Conservation (phyloP, 768 basidiomycete species). For the Aureoboletus auriporus region DNA sequence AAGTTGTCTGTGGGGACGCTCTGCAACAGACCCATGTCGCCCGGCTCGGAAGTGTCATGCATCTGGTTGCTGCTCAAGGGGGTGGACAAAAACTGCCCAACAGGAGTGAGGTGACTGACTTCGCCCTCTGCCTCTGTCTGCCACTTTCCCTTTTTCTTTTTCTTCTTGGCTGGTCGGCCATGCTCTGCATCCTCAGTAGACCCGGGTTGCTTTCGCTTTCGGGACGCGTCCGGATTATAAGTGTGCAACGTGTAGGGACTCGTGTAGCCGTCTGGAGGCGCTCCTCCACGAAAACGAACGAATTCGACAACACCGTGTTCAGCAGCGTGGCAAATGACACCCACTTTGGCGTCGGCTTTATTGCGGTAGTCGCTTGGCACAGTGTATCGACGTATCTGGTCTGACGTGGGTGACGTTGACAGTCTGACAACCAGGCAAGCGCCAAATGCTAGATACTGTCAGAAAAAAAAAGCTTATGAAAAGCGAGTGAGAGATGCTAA, state of each 20-base stretch:
- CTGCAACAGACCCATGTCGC: slow-evolving; percentile 17
- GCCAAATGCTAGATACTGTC: slow-evolving; percentile 45
- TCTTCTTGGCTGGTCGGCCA: slow-evolving; percentile 22
- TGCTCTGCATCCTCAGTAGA: slow-evolving; percentile 15
- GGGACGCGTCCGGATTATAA: slow-evolving; percentile 24
- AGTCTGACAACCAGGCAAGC: slow-evolving; percentile 46
- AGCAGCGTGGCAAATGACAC: slow-evolving; percentile 49
- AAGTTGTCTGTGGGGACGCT: slow-evolving; percentile 5
- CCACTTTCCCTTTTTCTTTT: slow-evolving; percentile 28
- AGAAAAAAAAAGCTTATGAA: not conserved
- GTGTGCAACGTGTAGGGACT: slow-evolving; percentile 30
- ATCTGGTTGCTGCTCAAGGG: slow-evolving; percentile 10
- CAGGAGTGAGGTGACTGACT: not conserved
- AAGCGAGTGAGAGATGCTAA: slow-evolving; percentile 22
- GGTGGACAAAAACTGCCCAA: not conserved
- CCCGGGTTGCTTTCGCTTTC: slow-evolving; percentile 37
- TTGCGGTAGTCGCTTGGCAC: slow-evolving; percentile 49
- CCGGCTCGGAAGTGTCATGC: slow-evolving; percentile 15
- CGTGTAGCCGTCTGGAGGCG: slow-evolving; percentile 39
- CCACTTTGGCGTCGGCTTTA: slow-evolving; percentile 60
- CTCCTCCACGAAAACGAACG: slow-evolving; percentile 48
- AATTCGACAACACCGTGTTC: slow-evolving; percentile 57
- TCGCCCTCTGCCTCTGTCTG: slow-evolving; percentile 17
- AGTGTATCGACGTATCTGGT: slow-evolving; percentile 40
- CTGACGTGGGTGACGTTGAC: slow-evolving; percentile 26